Evolutionary conservation across 1,284 basidiomycete species (phyloP).

Genomic region (Pyrrhoderma lamaoense): DNA sequence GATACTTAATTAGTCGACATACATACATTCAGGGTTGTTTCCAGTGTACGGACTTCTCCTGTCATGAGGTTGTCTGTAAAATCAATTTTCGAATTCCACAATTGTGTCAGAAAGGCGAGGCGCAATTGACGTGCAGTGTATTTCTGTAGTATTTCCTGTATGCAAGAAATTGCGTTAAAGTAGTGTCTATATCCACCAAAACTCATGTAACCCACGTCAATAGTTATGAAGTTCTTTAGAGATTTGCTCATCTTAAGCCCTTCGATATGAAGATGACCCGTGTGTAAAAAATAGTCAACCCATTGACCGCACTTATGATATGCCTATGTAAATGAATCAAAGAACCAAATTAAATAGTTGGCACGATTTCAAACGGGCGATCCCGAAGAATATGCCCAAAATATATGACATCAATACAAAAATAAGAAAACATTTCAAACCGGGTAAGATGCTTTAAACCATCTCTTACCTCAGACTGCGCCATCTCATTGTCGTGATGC

Average conservation of each 20-base stretch:
- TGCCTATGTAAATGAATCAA: constrained; percentile 43
- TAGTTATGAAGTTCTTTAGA: constrained; percentile 98
- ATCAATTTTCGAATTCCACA: constrained; percentile 92
- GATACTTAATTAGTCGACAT: not conserved
- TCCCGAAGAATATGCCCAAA: not conserved
- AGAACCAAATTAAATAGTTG: constrained; percentile 1
- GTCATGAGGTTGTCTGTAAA: constrained; percentile 89
- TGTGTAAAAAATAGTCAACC: constrained; percentile 99
- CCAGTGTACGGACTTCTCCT: constrained; percentile 83
- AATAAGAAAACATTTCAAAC: not conserved
- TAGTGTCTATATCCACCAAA: not conserved
- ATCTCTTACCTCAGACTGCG: constrained; percentile 80
- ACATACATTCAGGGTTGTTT: constrained; percentile 81
- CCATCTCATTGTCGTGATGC: constrained; percentile 99
- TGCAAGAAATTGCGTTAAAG: constrained; percentile 4
- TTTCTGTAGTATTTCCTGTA: constrained; percentile 82
- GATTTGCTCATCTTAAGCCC: constrained; percentile 99
- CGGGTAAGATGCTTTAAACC: not conserved
- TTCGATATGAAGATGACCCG: constrained; percentile 97
- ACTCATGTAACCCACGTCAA: constrained; percentile 58
- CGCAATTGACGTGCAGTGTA: constrained; percentile 88
- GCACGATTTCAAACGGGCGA: not conserved
- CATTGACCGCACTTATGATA: constrained; percentile 90
- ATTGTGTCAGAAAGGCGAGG: constrained; percentile 87
- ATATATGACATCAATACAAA: not conserved